phyloP scores from a whole-genome alignment of 495 filamentous ascomycete genomes.

The Penicillium pancosmium region DNA sequence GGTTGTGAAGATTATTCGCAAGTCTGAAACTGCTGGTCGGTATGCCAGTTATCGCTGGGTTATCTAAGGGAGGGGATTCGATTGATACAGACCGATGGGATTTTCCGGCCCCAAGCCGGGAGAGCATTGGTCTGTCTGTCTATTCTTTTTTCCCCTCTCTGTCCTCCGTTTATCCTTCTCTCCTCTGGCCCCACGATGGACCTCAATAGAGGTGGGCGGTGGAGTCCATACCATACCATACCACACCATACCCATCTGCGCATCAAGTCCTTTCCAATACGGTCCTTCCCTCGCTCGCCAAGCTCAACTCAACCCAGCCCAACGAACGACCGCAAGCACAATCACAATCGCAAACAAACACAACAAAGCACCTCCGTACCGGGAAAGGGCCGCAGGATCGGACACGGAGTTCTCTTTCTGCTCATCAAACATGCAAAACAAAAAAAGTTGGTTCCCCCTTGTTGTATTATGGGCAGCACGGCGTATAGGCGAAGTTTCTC shows the following conservation, averaged over 20 bases:
- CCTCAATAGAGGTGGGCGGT: background rate
- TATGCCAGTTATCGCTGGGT: slow-evolving; percentile 68
- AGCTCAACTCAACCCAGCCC: background rate
- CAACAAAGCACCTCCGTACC: background rate
- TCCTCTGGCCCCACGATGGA: background rate
- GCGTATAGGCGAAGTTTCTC: slow-evolving; percentile 46
- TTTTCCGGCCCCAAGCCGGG: too few relatives aligned
- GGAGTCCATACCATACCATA: slow-evolving; percentile 11
- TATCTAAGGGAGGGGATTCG: slow-evolving; percentile 42
- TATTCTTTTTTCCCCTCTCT: slow-evolving; percentile 1
- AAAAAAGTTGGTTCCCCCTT: slow-evolving; percentile 33
- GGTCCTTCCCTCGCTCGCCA: background rate
- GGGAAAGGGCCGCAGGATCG: slow-evolving; percentile 4
- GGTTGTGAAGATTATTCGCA: slow-evolving; percentile 97
- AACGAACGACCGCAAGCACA: slow-evolving; percentile 1
- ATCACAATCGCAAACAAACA: background rate
- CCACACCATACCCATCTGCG: slow-evolving; percentile 11
- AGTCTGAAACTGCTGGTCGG: slow-evolving; percentile 63
- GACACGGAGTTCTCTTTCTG: slow-evolving; percentile 27
- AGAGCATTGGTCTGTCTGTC: background rate
- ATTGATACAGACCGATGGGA: too few relatives aligned
- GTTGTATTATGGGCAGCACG: slow-evolving; percentile 50
- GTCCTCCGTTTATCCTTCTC: background rate
- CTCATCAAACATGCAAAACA: slow-evolving; percentile 26
- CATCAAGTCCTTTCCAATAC: slow-evolving; percentile 19